Evolutionary conservation across 2,329 filamentous ascomycete species (phyloP).

Genomic region (Cordyceps fumosorosea): DNA sequence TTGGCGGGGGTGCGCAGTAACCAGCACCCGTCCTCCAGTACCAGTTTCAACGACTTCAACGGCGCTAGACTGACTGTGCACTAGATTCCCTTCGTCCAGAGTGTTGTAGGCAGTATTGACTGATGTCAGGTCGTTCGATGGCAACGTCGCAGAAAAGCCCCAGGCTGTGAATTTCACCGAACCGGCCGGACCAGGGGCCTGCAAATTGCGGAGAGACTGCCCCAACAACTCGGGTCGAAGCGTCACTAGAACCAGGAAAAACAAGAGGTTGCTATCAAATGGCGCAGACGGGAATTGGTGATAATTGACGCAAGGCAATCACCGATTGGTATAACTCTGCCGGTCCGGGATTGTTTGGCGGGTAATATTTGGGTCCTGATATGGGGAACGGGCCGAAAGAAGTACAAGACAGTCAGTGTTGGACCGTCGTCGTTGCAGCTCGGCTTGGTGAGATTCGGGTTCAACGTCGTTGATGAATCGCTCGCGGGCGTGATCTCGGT

Average conservation of each 20-base stretch:
- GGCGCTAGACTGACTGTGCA: background rate
- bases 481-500: background rate
- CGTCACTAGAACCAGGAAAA: background rate
- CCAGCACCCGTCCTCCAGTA: background rate
- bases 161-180: constrained; percentile 8
- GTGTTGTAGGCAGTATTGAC: background rate
- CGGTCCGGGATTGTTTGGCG: background rate
- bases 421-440: background rate
- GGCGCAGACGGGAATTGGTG: background rate
- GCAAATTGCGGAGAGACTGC: constrained; percentile 4
- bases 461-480: background rate
- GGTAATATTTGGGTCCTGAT: background rate
- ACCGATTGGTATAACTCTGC: background rate
- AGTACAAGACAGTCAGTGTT: background rate
- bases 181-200: constrained; percentile 1
- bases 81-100: background rate
- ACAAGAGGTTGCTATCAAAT: background rate
- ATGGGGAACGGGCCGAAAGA: constrained; percentile 12
- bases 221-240: background rate
- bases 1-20: constrained; percentile 3
- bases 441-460: background rate
- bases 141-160: background rate
- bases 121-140: background rate
- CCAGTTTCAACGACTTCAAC: background rate
- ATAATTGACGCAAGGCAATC: constrained; percentile 1